Conservation (phyloP, 2,329 filamentous ascomycete species). For the Colletotrichum musicola region DNA sequence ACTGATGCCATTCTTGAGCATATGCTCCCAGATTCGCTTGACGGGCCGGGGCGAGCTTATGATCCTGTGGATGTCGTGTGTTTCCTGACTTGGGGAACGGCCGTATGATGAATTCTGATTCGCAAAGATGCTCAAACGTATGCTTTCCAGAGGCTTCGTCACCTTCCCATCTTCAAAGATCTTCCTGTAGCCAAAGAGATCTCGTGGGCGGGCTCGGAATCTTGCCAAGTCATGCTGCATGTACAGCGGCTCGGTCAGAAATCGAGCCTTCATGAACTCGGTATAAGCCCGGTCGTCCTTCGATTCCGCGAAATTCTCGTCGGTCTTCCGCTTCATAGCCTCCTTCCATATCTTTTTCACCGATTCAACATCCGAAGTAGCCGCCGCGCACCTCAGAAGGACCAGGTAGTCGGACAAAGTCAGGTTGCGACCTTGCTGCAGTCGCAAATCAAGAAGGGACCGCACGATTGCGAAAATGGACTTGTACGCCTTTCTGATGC, state of each 20-base stretch:
- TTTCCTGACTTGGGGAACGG: slow-evolving; percentile 19
- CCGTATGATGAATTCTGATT: slow-evolving; percentile 22
- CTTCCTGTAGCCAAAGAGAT: slow-evolving; percentile 47
- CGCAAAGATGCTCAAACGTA: slow-evolving; percentile 23
- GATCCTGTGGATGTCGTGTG: slow-evolving; percentile 30
- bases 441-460: slow-evolving; percentile 51
- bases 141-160: slow-evolving; percentile 24
- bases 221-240: slow-evolving; percentile 58
- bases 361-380: slow-evolving; percentile 52
- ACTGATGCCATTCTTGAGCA: slow-evolving; percentile 12
- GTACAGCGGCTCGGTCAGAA: slow-evolving; percentile 60
- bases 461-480: slow-evolving; percentile 52
- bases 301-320: slow-evolving; percentile 43
- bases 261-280: slow-evolving; percentile 63
- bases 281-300: slow-evolving; percentile 52
- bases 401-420: slow-evolving; percentile 57
- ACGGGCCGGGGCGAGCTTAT: slow-evolving; percentile 28
- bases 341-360: slow-evolving; percentile 53
- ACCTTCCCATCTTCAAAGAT: slow-evolving; percentile 3
- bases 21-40: slow-evolving; percentile 29
- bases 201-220: slow-evolving; percentile 55
- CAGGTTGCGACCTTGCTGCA: slow-evolving; percentile 44
- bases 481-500: slow-evolving; percentile 58
- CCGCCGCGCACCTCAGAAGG: slow-evolving; percentile 62
- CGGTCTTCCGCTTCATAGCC: slow-evolving; percentile 41